Base-by-base conservation (phyloP, 352 stramenopile species). In the Pythium plurisporium region DNA sequence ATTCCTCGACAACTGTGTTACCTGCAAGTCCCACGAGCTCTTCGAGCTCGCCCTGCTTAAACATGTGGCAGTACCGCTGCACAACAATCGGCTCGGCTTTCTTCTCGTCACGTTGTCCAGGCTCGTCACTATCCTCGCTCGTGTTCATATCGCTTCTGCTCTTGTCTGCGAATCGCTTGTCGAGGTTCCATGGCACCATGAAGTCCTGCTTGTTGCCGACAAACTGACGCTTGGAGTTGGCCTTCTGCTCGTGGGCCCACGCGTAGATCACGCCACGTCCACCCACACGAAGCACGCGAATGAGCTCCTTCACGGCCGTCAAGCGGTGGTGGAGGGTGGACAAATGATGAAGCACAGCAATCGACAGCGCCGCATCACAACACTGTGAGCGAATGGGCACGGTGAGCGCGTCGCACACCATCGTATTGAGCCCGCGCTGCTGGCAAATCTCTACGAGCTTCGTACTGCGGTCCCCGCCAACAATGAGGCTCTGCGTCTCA, bases 51-150 rank as follows among this genome's bases (percentile, higher is more conserved):
- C 85, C 85, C 58, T 92, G 69, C 52, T 91, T 91, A 47, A 91
- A 94, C 79, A 94, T 91, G 79, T 94, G 85, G 50, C 85, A 94
- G 64, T 92, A 94, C n/a, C 85, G 65, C 58, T 93, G 82, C 55
- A 94, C 72, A 17, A 94, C 76, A 22, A 89, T 59, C 2, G 62
- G 67, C 34, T 67, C 62, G n/a, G 15, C n/a, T 23, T 27, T 57
- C 45, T 55, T 57, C 23, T 57, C 43, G 36, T 55, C 27, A 9
- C 53, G 40, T 5, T 49, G 40, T 34, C 37, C n/a, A n/a, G n/a
- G n/a, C n/a, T n/a, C n/a, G n/a, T n/a, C n/a, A n/a, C n/a, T n/a
- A n/a, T n/a, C n/a, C n/a, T n/a, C n/a, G n/a, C n/a, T n/a, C n/a
- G n/a, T n/a, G n/a, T n/a, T 52, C 40, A 62, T 46, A 22, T 62